Evolutionary conservation across 1,284 basidiomycete species (phyloP), one percentile per base, ranked within the genome.

Genomic region (Ganoderma meredithae): DNA sequence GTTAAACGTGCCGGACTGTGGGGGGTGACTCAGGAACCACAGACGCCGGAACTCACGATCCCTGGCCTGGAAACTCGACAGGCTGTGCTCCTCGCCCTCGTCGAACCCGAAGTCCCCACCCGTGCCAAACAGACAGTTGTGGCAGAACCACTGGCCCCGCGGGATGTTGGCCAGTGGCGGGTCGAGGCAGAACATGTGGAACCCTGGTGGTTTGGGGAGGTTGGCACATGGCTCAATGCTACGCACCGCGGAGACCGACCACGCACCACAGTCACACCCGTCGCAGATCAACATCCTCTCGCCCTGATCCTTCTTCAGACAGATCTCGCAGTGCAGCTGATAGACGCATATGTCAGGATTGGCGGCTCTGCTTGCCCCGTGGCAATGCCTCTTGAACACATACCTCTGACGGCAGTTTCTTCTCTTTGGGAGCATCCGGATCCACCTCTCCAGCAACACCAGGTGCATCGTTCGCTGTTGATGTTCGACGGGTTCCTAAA

Each of bases 101-200:
- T 99, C 97, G 76, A 99, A 99, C 53, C 98, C 98, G 77, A 95
- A 99, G 80, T 99, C 98, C 67, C 95, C 95, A n/a, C 97, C 97
- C 0, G 95, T 98, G 36, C 91, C 93, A 56, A 97, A 89, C 19
- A 99, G 84, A 77, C 98, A 99, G 1, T 91, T 90, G 74, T 95
- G 94, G 80, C 98, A 99, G 80, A 92, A 99, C 97, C 98, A 99
- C 72, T 97, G 93, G 66, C 96, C 95, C 73, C 92, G 93, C 2
- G 98, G 97, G 64, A 99, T 93, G 5, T 85, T 83, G 2, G 86
- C 81, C 59, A 99, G 83, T 25, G 97, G 96, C 3, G 98, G 97
- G 75, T 96, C 93, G 66, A 99, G 91, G 79, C 98, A 99, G 79
- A 95, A 95, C 82, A 95, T 97, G 81, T 99, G 98, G 82, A 95